A percentile compares a stretch with the other conserved stretches of the same genome.
Evolutionary conservation across 1,139 yeast species (phyloP).

Genomic region (Zygosaccharomyces sapae): DNA sequence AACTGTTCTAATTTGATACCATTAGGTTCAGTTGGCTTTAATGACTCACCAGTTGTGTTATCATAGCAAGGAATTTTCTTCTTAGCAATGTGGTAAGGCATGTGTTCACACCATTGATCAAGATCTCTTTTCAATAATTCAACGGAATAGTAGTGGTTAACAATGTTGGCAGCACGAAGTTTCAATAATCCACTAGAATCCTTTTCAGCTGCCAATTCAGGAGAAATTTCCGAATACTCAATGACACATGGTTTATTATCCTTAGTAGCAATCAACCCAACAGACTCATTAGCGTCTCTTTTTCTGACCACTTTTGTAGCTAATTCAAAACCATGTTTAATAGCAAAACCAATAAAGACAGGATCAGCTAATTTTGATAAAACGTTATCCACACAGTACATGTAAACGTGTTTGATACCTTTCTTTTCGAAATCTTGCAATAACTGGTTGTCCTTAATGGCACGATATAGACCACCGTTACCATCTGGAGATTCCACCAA

Average conservation of each 20-base stretch:
- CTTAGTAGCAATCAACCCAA: constrained; percentile 83
- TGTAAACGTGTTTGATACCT: constrained; percentile 84
- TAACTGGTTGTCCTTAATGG: constrained; percentile 61
- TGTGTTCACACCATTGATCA: constrained; percentile 64
- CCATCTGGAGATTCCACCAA: constrained; percentile 95
- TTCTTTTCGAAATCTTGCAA: constrained; percentile 63
- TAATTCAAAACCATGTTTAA: constrained; percentile 57
- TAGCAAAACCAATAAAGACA: constrained; percentile 80
- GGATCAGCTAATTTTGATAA: constrained; percentile 95
- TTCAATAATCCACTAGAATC: constrained; percentile 58
- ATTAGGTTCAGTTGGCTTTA: constrained; percentile 69
- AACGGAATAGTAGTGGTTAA: constrained; percentile 90
- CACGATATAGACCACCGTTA: constrained; percentile 93
- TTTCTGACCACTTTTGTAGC: constrained; percentile 96
- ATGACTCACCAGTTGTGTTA: constrained; percentile 46
- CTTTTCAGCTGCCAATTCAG: constrained; percentile 62
- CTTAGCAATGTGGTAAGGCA: constrained; percentile 91
- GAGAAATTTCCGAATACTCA: constrained; percentile 86
- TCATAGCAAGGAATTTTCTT: constrained; percentile 69
- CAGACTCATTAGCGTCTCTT: constrained; percentile 80
- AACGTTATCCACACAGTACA: constrained; percentile 95
- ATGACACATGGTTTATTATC: constrained; percentile 79
- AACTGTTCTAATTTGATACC: constrained; percentile 95
- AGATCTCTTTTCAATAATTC: constrained; percentile 57
- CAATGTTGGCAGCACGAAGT: constrained; percentile 93